Evolutionary conservation across 2,329 filamentous ascomycete genomes (phyloP), one percentile per base, ranked within the genome.

Genomic region (Thelonectria discophora): DNA sequence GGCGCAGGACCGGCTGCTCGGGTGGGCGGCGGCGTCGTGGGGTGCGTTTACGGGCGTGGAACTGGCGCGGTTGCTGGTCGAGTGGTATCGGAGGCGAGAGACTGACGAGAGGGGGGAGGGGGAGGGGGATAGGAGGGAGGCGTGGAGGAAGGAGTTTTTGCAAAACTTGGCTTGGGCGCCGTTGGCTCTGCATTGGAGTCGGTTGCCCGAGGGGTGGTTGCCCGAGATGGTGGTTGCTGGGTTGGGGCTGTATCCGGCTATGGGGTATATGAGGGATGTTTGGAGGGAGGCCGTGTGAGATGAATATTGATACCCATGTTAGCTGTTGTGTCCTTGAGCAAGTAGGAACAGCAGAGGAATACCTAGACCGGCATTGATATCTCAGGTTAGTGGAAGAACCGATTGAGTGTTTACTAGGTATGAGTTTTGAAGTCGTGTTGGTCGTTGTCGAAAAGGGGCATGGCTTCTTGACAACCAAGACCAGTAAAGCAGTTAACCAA

Each of bases 171-270:
- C 60, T 5, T 62, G 60, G 60, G 30, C 42, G 11, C 49, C 55
- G 3, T 37, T 58, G 21, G 52, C 60, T 20, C 37, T 58, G 27
- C 60, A 62, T 34, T 62, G 55, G 60, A 62, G 56, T 15, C 45
- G n/a, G 8, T 46, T 62, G 11, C 39, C 60, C 1, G 45, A 62
- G 2, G 60, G 60, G 3, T 50, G 45, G 8, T 20, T 62, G 4
- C 55, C 60, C 5, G 60, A 62, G 13, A 34, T 58, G n/a, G 15
- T 59, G 3, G 45, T 62, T n/a, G 60, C 37, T 1, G 8, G 46
- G 12, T 43, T 58, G 39, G 60, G 49, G 9, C n/a, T 58, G 3
- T 62, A 58, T 20, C 55, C 55, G 45, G 43, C 55, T 9, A 27
- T 50, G 18, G 50, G 55, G 11, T 55, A 55, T 10, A 58, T 58